Conservation (phyloP, 129 eudicot genomes). For the Escallonia rubra region DNA sequence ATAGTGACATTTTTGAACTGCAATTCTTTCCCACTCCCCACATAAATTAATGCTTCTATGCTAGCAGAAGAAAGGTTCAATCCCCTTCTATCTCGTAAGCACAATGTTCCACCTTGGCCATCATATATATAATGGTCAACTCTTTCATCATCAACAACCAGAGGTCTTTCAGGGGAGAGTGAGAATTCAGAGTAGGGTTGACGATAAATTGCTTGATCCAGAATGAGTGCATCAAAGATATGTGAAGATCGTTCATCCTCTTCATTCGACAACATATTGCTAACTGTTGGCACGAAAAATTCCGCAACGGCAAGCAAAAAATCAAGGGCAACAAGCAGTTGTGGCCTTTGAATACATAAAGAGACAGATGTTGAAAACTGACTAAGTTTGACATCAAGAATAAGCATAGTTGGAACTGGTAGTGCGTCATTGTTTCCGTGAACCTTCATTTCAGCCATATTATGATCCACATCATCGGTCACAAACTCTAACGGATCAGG, state of each 20-base stretch:
- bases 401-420: conserved; percentile 73
- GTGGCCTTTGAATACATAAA: conserved; percentile 86
- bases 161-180: conserved; percentile 80
- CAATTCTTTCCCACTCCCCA: conserved; percentile 75
- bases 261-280: conserved; percentile 58
- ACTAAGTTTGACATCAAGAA: conserved; percentile 73
- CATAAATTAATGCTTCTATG: conserved; percentile 55
- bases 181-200: conserved; percentile 62
- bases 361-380: conserved; percentile 51
- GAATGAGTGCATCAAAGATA: conserved; percentile 59
- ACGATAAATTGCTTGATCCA: conserved; percentile 44
- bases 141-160: conserved; percentile 81
- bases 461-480: conserved; percentile 25
- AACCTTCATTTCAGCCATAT: conserved; percentile 17
- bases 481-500: conserved; percentile 41
- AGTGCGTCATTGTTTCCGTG: conserved; percentile 23
- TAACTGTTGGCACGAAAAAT: conserved; percentile 90
- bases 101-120: conserved; percentile 83
- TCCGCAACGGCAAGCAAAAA: conserved; percentile 87
- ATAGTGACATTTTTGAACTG: conserved; percentile 72
- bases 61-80: conserved; percentile 44
- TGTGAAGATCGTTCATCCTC: conserved; percentile 54
- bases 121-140: conserved; percentile 76
- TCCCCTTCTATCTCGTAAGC: conserved; percentile 66
- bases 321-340: conserved; percentile 95